These are phyloP conservation scores for Beauveria caledonica DNA, from an alignment of 2,329 filamentous ascomycete species.

Conservation along the genomic window DNA sequence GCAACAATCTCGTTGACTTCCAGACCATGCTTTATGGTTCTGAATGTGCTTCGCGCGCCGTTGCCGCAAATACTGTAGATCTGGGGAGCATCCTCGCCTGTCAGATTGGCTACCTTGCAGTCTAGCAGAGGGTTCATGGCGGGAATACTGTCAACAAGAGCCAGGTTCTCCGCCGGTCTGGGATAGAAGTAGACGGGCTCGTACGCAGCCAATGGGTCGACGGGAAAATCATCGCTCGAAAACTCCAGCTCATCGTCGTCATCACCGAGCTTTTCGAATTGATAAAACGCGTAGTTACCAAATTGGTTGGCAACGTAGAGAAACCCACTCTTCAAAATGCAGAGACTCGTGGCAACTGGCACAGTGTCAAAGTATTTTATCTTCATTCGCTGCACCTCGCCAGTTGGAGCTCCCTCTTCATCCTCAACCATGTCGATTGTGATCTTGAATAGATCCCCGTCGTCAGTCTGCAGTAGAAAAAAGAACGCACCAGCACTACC, in stretches of 20 bases:
- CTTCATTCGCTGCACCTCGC: slow-evolving; percentile 74
- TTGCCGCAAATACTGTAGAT: slow-evolving; percentile 90
- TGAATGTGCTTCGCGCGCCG: slow-evolving; percentile 81
- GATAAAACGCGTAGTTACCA: slow-evolving; percentile 90
- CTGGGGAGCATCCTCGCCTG: slow-evolving; percentile 88
- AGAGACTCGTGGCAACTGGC: slow-evolving; percentile 76
- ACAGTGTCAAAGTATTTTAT: slow-evolving; percentile 99
- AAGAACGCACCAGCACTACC: slow-evolving; percentile 80
- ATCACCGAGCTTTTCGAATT: slow-evolving; percentile 94
- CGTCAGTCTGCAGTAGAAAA: slow-evolving; percentile 90
- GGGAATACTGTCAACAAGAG: slow-evolving; percentile 74
- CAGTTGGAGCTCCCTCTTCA: slow-evolving; percentile 65
- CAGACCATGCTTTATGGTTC: slow-evolving; percentile 84
- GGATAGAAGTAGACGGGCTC: slow-evolving; percentile 80
- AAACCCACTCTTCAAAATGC: slow-evolving; percentile 92
- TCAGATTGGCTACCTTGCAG: slow-evolving; percentile 85
- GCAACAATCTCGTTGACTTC: slow-evolving; percentile 95
- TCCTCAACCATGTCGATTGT: slow-evolving; percentile 87
- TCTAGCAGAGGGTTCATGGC: slow-evolving; percentile 88
- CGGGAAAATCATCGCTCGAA: slow-evolving; percentile 71
- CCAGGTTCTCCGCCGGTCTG: slow-evolving; percentile 70
- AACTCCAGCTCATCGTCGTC: slow-evolving; percentile 88
- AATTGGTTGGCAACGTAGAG: slow-evolving; percentile 88
- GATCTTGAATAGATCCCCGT: slow-evolving; percentile 97
- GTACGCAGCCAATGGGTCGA: slow-evolving; percentile 64